Evolutionary conservation across 2,329 filamentous ascomycete species (phyloP).

Genomic region (Sporothrix humicola): DNA sequence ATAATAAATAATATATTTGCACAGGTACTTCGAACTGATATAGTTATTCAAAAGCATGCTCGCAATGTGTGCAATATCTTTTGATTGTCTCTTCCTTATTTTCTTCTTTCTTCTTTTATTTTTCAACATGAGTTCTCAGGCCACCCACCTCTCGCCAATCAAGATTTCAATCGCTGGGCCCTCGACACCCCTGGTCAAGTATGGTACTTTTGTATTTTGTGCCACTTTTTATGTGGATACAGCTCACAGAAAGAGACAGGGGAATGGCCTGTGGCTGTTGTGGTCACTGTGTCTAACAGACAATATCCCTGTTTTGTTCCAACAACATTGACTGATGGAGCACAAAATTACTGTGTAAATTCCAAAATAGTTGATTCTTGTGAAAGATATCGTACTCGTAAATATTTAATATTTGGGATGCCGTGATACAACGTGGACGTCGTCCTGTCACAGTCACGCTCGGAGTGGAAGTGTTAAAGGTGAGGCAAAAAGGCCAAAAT

Average conservation of each 20-base stretch:
- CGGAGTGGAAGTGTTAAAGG: neutral
- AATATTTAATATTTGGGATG: neutral
- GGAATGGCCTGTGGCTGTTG: neutral
- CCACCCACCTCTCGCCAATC: slow-evolving; percentile 3
- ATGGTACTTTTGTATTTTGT: slow-evolving; percentile 2
- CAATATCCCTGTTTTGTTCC: neutral
- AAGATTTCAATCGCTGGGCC: slow-evolving; percentile 16
- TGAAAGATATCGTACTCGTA: no score
- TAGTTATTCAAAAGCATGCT: neutral
- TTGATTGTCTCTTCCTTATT: neutral
- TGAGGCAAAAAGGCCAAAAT: neutral
- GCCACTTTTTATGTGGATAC: neutral
- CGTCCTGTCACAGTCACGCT: slow-evolving; percentile 3
- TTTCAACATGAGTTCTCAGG: neutral
- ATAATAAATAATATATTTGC: no score
- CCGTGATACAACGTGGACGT: slow-evolving; percentile 15
- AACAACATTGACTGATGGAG: neutral
- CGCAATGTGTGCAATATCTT: neutral
- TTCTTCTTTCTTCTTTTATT: neutral
- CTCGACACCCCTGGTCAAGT: neutral
- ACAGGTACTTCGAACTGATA: neutral
- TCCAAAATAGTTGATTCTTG: no score
- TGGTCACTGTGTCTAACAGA: neutral
- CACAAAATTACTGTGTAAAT: neutral
- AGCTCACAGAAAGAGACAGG: neutral